These are phyloP conservation scores for Clonostachys byssicola DNA, from an alignment of 2,329 filamentous ascomycete genomes.

Conservation along the genomic window DNA sequence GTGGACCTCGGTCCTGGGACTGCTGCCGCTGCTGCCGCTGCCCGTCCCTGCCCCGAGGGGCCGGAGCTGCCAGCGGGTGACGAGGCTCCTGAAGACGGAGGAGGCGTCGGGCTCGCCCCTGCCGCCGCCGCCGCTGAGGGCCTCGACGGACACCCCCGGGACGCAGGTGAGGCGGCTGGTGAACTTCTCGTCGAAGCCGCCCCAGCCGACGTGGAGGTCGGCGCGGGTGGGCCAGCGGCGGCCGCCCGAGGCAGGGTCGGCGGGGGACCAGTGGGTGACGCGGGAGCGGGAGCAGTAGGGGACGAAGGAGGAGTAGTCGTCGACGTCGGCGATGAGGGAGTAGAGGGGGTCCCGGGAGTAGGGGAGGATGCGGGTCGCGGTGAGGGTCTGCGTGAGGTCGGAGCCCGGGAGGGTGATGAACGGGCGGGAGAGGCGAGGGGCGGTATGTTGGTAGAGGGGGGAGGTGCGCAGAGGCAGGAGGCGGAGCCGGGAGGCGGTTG, in stretches of 20 bases:
- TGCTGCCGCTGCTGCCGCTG: not conserved
- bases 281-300: conserved; percentile 79
- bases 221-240: conserved; percentile 67
- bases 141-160: conserved; percentile 69
- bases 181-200: conserved; percentile 78
- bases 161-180: conserved; percentile 76
- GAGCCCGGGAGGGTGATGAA: conserved; percentile 28
- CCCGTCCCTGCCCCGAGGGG: conserved; percentile 22
- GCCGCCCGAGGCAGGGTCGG: conserved; percentile 32
- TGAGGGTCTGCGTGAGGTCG: conserved; percentile 56
- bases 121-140: conserved; percentile 59
- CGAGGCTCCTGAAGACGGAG: conserved; percentile 61
- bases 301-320: conserved; percentile 81
- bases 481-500: conserved; percentile 4
- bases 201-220: conserved; percentile 81
- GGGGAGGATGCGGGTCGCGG: conserved; percentile 70
- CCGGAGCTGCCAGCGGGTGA: conserved; percentile 65
- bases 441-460: conserved; percentile 8
- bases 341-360: conserved; percentile 72
- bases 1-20: conserved; percentile 60
- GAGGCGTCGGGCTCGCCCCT: conserved; percentile 37
- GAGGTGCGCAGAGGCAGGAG: conserved; percentile 8
- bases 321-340: conserved; percentile 81
- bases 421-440: conserved; percentile 22
- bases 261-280: conserved; percentile 69